Conservation (phyloP, 768 basidiomycete species). For the Psilocybe subaeruginosa region DNA sequence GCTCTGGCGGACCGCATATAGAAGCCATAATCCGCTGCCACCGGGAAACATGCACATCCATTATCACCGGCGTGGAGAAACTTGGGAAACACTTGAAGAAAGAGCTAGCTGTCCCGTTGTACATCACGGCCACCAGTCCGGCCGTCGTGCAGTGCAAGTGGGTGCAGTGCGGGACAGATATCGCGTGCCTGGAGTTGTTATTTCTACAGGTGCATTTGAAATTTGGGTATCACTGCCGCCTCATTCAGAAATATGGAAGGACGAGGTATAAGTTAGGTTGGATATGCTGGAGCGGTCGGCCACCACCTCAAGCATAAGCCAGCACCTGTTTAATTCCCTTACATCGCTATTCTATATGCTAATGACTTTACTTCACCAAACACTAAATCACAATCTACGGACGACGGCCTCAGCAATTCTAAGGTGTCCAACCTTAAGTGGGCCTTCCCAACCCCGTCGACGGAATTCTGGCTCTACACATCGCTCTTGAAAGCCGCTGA, state of each 20-base stretch:
- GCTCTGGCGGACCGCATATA: not conserved
- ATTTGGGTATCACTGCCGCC: not conserved
- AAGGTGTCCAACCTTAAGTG: no score
- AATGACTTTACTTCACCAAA: no score
- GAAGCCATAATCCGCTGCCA: not conserved
- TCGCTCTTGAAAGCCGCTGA: no score
- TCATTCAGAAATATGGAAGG: not conserved
- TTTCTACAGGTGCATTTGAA: not conserved
- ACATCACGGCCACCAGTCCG: not conserved
- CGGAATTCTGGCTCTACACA: no score
- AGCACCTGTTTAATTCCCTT: no score
- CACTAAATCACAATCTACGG: no score
- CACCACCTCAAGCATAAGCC: no score
- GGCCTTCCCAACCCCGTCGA: no score
- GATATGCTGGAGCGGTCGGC: not conserved
- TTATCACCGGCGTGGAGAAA: not conserved
- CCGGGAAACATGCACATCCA: not conserved
- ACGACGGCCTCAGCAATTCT: no score
- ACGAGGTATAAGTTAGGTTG: not conserved
- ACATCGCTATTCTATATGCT: no score
- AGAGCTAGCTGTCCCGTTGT: not conserved
- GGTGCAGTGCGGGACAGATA: not conserved
- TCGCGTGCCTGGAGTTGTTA: not conserved
- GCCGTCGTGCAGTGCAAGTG: not conserved
- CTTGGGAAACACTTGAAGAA: not conserved